phyloP scores from a whole-genome alignment of 345 rosid genomes.

The Citrus unshiu region DNA sequence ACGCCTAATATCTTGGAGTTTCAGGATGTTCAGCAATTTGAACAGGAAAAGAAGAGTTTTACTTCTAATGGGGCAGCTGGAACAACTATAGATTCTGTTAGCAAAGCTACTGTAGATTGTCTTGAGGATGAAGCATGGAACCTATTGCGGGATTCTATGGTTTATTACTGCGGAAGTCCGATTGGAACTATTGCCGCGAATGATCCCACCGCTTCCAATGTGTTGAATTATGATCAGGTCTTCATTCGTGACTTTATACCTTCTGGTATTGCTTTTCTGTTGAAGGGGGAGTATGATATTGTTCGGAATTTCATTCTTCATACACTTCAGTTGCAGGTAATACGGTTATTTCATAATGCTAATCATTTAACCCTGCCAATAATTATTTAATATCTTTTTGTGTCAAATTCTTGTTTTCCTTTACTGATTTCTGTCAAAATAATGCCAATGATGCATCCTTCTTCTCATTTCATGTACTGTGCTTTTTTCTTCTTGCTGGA shows the following conservation, averaged over 20 bases:
- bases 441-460: neutral
- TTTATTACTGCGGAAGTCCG: constrained; percentile 72
- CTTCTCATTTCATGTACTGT: neutral
- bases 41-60: constrained; percentile 27
- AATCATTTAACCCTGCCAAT: too few relatives aligned
- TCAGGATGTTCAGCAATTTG: constrained; percentile 30
- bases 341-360: neutral
- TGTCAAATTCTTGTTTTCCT: neutral
- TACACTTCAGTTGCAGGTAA: constrained; percentile 60
- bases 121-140: constrained; percentile 92
- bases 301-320: constrained; percentile 51
- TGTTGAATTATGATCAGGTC: constrained; percentile 55
- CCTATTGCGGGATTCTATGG: constrained; percentile 64
- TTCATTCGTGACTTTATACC: constrained; percentile 55
- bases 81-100: constrained; percentile 11
- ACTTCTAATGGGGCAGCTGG: constrained; percentile 29
- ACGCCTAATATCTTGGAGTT: constrained; percentile 28
- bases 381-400: too few relatives aligned
- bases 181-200: constrained; percentile 92
- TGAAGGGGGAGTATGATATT: constrained; percentile 56
- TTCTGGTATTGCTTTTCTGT: constrained; percentile 49
- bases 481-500: neutral
- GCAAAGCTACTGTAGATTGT: constrained; percentile 31
- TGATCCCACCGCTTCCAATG: constrained; percentile 62
- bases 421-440: neutral